phyloP scores from a whole-genome alignment of 202 grass and related monocot genomes.

The Setaria viridis region DNA sequence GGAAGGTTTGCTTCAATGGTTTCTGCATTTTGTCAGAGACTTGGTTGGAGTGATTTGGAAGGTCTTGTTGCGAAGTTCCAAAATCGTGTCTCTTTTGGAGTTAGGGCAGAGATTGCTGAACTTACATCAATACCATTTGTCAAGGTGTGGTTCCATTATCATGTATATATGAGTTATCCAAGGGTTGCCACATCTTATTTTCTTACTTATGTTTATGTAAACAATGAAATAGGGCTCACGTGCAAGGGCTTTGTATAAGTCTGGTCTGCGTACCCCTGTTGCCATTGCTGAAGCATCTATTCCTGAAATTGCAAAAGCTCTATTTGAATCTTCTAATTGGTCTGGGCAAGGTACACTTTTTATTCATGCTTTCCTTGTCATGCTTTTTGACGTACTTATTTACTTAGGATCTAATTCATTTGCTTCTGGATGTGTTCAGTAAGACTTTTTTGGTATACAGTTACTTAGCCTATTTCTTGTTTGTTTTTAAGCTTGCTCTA shows the following conservation, averaged over 20 bases:
- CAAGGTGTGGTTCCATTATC: conserved; percentile 64
- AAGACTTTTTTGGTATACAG: background rate
- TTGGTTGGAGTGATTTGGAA: conserved; percentile 96
- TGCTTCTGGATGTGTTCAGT: conserved; percentile 10
- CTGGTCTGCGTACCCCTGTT: conserved; percentile 76
- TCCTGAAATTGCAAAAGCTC: conserved; percentile 82
- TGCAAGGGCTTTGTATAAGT: conserved; percentile 91
- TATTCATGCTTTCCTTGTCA: conserved; percentile 43
- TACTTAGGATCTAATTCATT: conserved; percentile 9
- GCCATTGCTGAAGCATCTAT: conserved; percentile 93
- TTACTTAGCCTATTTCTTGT: conserved; percentile 22
- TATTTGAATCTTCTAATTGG: conserved; percentile 86
- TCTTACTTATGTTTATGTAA: conserved; percentile 30
- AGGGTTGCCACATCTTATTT: conserved; percentile 39
- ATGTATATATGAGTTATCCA: conserved; percentile 27
- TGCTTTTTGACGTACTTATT: conserved; percentile 20
- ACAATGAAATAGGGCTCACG: conserved; percentile 72
- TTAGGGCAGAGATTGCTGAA: conserved; percentile 91
- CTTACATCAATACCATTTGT: conserved; percentile 90
- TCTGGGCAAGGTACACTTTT: conserved; percentile 63
- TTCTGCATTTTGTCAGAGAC: conserved; percentile 91
- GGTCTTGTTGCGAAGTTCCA: conserved; percentile 95
- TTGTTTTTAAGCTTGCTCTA: conserved; percentile 34
- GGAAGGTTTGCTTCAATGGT: conserved; percentile 98
- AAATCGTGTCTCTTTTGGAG: conserved; percentile 98